These are phyloP conservation scores for Tephrocybe sp. DNA, from an alignment of 768 basidiomycete species.

Conservation along the genomic window DNA sequence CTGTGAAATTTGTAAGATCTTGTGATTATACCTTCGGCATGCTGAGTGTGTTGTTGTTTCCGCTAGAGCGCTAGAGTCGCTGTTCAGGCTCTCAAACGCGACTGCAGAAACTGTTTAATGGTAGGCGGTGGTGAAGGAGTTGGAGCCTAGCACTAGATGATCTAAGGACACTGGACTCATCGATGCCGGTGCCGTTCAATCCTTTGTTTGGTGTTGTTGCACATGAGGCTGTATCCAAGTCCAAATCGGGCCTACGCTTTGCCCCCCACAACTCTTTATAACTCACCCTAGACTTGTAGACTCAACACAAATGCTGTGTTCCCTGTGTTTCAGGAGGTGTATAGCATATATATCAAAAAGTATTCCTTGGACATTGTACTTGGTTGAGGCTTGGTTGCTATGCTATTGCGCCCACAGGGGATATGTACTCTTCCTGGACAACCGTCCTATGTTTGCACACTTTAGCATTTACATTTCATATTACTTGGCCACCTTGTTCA, in stretches of 20 bases:
- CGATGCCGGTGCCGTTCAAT: slow-evolving; percentile 11
- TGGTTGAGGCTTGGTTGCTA: too few relatives aligned
- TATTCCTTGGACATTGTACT: too few relatives aligned
- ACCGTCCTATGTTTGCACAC: too few relatives aligned
- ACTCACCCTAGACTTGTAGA: too few relatives aligned
- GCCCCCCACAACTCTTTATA: neutral
- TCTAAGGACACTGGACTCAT: slow-evolving; percentile 8
- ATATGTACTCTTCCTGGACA: too few relatives aligned
- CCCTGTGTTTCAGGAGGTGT: too few relatives aligned
- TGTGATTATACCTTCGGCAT: slow-evolving; percentile 50
- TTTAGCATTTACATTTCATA: too few relatives aligned
- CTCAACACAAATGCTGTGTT: too few relatives aligned
- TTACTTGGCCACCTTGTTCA: too few relatives aligned
- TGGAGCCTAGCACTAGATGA: slow-evolving; percentile 4
- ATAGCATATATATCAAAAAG: too few relatives aligned
- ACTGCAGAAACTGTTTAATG: slow-evolving; percentile 8
- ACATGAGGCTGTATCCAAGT: neutral
- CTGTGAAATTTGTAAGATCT: slow-evolving; percentile 14
- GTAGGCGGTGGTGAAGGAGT: slow-evolving; percentile 3
- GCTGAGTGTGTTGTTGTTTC: slow-evolving; percentile 17
- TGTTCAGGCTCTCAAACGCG: slow-evolving; percentile 4
- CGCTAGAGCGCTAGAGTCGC: slow-evolving; percentile 16
- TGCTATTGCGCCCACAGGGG: too few relatives aligned
- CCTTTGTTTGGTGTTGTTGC: slow-evolving; percentile 18
- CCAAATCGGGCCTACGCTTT: neutral